Conservation (phyloP, 129 eudicot genomes). For the Saussurea involucrata region DNA sequence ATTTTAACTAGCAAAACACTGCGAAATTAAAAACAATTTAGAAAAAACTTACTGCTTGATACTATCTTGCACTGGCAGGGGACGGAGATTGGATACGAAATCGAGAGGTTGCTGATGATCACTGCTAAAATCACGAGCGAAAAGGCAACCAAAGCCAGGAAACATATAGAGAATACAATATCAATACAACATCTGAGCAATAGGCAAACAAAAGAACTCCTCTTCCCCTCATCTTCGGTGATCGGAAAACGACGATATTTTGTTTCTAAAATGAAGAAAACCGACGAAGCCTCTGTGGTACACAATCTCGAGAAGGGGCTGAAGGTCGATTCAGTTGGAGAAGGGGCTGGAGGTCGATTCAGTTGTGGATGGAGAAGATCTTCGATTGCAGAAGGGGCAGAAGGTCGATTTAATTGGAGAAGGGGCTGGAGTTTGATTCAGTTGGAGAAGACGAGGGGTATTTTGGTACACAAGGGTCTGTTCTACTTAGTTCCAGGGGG, state of each 20-base stretch:
- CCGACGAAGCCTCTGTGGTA: constrained; percentile 8
- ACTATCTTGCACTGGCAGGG: constrained; percentile 89
- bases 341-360: no score
- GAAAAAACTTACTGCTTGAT: constrained; percentile 70
- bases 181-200: constrained; percentile 33
- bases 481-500: no score
- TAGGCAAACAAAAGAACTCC: neutral
- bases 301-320: neutral
- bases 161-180: constrained; percentile 30
- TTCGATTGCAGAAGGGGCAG: no score
- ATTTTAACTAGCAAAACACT: neutral
- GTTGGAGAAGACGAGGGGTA: no score
- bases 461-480: no score
- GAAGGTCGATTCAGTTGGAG: no score
- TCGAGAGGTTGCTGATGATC: constrained; percentile 45
- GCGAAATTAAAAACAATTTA: neutral
- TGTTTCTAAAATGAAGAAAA: constrained; percentile 11
- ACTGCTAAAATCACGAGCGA: constrained; percentile 39
- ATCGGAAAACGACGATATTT: constrained; percentile 28
- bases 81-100: constrained; percentile 68
- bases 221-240: constrained; percentile 31
- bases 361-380: no score
- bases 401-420: no score
- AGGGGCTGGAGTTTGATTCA: no score
- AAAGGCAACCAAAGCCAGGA: constrained; percentile 27